Evolutionary conservation across 352 stramenopile species (phyloP).

Genomic region (Globisporangium iwayamae): DNA sequence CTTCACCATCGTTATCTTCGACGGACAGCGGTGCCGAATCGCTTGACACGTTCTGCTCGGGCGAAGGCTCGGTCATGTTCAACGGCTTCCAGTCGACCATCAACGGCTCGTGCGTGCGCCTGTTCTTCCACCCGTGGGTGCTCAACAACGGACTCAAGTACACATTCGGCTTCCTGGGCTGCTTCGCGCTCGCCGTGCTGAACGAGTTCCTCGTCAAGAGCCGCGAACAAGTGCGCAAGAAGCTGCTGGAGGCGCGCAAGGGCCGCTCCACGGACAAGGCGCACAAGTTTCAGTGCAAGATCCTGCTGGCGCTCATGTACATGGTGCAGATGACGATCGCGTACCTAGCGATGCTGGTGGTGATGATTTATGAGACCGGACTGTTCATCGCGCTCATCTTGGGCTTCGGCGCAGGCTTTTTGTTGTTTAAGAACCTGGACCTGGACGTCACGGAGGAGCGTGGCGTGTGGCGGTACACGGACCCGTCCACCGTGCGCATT

Average conservation of each 20-base stretch:
- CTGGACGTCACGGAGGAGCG: conserved; percentile 66
- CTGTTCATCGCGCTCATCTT: conserved; percentile 71
- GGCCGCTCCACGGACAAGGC: conserved; percentile 39
- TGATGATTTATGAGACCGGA: conserved; percentile 80
- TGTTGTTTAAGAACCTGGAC: conserved; percentile 74
- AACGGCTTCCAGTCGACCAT: conserved; percentile 78
- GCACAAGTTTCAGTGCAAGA: conserved; percentile 64
- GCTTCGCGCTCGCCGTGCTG: conserved; percentile 55
- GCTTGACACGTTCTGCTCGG: conserved; percentile 44
- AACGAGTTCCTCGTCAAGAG: conserved; percentile 66
- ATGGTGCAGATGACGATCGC: conserved; percentile 81
- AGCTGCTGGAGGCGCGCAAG: conserved; percentile 35
- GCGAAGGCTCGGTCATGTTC: conserved; percentile 77
- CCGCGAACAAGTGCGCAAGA: conserved; percentile 46
- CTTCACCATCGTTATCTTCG: conserved; percentile 20
- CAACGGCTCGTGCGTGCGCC: conserved; percentile 61
- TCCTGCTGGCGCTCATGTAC: conserved; percentile 57
- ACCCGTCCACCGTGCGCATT: conserved; percentile 67
- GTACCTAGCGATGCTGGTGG: conserved; percentile 81
- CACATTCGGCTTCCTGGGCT: conserved; percentile 61
- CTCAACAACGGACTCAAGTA: conserved; percentile 75
- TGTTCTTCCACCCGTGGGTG: conserved; percentile 81
- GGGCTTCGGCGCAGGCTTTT: conserved; percentile 66
- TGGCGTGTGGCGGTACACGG: conserved; percentile 64
- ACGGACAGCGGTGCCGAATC: conserved; percentile 14